phyloP scores from a whole-genome alignment of 2,329 filamentous ascomycete genomes.

The Fusarium sp. region DNA sequence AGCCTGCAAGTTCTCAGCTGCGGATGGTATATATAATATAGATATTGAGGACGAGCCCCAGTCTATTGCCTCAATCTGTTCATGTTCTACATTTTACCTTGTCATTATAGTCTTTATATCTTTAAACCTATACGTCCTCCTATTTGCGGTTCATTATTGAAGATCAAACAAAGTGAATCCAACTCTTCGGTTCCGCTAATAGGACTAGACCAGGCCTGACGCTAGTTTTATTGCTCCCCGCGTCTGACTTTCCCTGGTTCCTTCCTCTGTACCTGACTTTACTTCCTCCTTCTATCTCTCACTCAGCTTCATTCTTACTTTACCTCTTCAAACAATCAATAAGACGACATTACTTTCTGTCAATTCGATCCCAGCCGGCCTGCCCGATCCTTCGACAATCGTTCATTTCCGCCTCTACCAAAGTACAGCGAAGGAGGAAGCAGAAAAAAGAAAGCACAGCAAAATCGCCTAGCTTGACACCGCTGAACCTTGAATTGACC shows the following conservation, averaged over 20 bases:
- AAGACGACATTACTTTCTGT: neutral
- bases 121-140: neutral
- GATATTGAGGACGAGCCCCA: neutral
- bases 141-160: constrained; percentile 1
- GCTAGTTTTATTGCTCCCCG: constrained; percentile 43
- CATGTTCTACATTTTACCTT: neutral
- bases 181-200: constrained; percentile 40
- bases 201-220: constrained; percentile 43
- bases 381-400: too few species aligned
- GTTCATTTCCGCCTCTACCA: neutral
- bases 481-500: neutral
- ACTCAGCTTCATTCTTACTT: constrained; percentile 3
- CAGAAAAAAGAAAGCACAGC: neutral
- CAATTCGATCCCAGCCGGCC: neutral
- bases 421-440: neutral
- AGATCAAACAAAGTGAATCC: constrained; percentile 17
- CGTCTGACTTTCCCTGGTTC: constrained; percentile 40
- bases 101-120: too few species aligned
- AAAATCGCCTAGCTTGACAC: neutral
- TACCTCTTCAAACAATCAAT: constrained; percentile 8
- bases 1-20: constrained; percentile 2
- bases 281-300: constrained; percentile 22
- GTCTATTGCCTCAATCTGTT: neutral
- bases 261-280: neutral
- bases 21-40: neutral